A percentile compares a stretch with the other conserved stretches of the same genome.
These are phyloP conservation scores for Epichloe gansuensis DNA, from an alignment of 2,329 filamentous ascomycete genomes.

Conservation along the genomic window DNA sequence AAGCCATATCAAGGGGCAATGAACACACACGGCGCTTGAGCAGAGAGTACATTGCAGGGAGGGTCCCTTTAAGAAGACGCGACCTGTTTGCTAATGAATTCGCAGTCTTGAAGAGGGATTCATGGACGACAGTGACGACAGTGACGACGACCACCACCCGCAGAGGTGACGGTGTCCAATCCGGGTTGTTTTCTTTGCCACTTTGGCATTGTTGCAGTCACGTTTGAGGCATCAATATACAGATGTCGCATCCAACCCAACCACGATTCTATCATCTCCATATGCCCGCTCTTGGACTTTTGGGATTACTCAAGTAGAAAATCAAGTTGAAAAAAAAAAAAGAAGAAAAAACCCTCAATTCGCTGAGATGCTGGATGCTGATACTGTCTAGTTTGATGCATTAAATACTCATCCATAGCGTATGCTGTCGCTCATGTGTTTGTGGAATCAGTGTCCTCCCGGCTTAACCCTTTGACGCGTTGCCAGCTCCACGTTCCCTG, in stretches of 20 bases:
- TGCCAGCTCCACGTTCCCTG: background rate
- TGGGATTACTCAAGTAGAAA: background rate
- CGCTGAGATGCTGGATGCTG: constrained; percentile 1
- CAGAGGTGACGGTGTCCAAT: constrained; percentile 2
- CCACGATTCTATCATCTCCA: background rate
- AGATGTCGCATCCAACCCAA: background rate
- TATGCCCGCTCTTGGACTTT: background rate
- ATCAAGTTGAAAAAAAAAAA: background rate
- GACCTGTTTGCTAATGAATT: constrained; percentile 8
- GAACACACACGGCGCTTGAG: constrained; percentile 53
- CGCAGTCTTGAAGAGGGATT: constrained; percentile 23
- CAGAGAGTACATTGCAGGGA: constrained; percentile 44
- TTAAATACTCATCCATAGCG: background rate
- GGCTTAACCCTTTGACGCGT: background rate
- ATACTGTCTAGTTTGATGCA: background rate
- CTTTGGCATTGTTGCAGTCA: background rate
- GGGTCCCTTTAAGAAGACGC: background rate
- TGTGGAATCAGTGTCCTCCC: background rate
- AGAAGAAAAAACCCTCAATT: background rate
- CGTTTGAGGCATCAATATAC: background rate
- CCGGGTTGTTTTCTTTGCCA: background rate
- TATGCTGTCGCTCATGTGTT: constrained; percentile 1
- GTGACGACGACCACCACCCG: constrained; percentile 27
- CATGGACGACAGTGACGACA: constrained; percentile 31
- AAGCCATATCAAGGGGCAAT: constrained; percentile 20